phyloP scores from a whole-genome alignment of 2,329 filamentous ascomycete genomes.

The Aspergillus sp. region DNA sequence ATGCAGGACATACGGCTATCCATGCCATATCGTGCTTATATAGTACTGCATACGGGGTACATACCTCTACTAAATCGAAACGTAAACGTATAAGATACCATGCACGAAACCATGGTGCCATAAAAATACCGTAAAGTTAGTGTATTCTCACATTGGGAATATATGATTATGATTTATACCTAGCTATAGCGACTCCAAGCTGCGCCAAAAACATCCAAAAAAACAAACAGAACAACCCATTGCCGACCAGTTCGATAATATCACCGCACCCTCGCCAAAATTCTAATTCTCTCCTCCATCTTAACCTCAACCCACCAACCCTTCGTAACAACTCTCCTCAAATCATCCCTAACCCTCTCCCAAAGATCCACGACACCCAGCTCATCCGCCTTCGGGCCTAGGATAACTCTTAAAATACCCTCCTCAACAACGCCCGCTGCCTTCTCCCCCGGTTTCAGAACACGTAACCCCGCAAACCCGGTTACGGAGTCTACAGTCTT shows the following conservation, averaged over 20 bases:
- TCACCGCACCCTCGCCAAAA: conserved; percentile 37
- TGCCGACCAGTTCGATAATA: not conserved
- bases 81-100: too few relatives aligned
- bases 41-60: not conserved
- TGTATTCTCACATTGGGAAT: not conserved
- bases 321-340: conserved; percentile 34
- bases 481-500: conserved; percentile 50
- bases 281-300: conserved; percentile 55
- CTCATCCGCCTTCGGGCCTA: conserved; percentile 25
- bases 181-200: not conserved
- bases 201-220: not conserved
- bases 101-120: too few relatives aligned
- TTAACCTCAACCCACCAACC: conserved; percentile 58
- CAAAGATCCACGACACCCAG: conserved; percentile 29
- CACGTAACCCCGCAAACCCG: conserved; percentile 51
- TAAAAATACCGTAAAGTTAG: not conserved
- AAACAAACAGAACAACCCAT: not conserved
- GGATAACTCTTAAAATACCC: conserved; percentile 31
- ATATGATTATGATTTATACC: not conserved
- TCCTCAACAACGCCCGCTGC: conserved; percentile 31
- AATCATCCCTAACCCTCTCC: conserved; percentile 23
- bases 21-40: not conserved
- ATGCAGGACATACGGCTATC: not conserved
- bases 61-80: too few relatives aligned
- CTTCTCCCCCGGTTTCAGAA: conserved; percentile 47